Evolutionary conservation across 2,329 filamentous ascomycete genomes (phyloP).

Genomic region (Albophoma yamanashiensis): DNA sequence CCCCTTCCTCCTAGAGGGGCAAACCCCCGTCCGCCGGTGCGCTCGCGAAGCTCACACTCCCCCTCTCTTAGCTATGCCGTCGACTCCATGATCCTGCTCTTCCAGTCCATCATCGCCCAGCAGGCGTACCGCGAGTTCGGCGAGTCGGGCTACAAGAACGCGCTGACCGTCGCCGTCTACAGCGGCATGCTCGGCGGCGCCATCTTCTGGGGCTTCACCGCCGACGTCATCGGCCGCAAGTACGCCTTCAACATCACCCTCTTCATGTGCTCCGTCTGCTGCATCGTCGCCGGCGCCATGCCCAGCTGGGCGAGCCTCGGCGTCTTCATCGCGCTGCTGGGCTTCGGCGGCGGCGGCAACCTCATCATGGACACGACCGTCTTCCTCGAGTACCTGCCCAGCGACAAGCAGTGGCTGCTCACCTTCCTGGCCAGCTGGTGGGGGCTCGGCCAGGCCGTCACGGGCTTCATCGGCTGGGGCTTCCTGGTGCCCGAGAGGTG

Average conservation of each 20-base stretch:
- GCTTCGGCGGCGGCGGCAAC: conserved; percentile 48
- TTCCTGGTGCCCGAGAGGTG: conserved; percentile 37
- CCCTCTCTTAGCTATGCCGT: conserved; percentile 29
- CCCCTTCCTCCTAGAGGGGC: no score
- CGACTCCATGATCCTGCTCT: conserved; percentile 34
- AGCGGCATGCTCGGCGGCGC: conserved; percentile 44
- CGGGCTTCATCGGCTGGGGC: conserved; percentile 32
- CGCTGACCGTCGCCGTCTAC: conserved; percentile 52
- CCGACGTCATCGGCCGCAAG: conserved; percentile 57
- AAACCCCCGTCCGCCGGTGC: background rate
- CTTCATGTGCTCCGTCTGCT: conserved; percentile 46
- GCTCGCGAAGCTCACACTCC: background rate
- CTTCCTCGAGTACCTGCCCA: conserved; percentile 39
- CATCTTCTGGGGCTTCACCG: conserved; percentile 57
- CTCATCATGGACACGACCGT: conserved; percentile 40
- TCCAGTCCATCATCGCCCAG: conserved; percentile 52
- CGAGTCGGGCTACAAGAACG: conserved; percentile 39
- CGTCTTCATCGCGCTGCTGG: conserved; percentile 50
- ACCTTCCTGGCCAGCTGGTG: conserved; percentile 36
- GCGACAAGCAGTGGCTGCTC: conserved; percentile 35
- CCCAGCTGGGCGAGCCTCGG: conserved; percentile 57
- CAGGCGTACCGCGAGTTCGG: conserved; percentile 51
- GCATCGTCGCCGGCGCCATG: conserved; percentile 53
- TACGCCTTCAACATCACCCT: conserved; percentile 60
- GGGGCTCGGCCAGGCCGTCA: conserved; percentile 39